Base-by-base conservation (phyloP, 169 alveolate species). In the Cryptosporidium sp. region DNA sequence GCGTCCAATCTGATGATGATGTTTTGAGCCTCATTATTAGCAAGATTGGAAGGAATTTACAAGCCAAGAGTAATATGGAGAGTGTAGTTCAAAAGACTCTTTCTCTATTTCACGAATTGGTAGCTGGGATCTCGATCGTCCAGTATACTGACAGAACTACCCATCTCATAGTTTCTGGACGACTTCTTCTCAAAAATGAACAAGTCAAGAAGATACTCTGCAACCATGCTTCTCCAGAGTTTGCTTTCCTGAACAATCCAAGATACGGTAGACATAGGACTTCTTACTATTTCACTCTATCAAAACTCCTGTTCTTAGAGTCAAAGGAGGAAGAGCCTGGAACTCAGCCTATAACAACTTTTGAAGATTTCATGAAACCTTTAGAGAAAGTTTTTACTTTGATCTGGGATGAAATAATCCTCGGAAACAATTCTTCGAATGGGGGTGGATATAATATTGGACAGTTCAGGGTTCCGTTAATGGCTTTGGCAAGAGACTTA, bases 81-180 rank as follows among this genome's bases (percentile, higher is more conserved):
- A 91, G 73, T 29, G 97, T 96, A 72, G 92, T 97, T 48, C 94
- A 95, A 94, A 94, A 95, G 92, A 94, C 98, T 29, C 93, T 97
- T 92, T 93, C 94, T 45, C 93, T 96, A 35, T 96, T 97, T 80
- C 94, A 95, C 75, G 98, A 96, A 69, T 86, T 96, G 29, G 98
- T 97, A 8, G 96, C 98, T 8, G 99, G 99, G 37, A 95, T 97
- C 80, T 95, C 96, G 85, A 96, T 97, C 56, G 98, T 97, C 33
- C 98, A 96, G 75, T 95, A 96, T 70, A 96, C 97, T 16, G 98
- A 95, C 75, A 84, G 97, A 9, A 87, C 94, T 18, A 93, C 97
- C 4, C 98, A 96, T 71, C 91, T 97, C 29, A 96, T 97, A 60
- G 96, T 97, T 62, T 94, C 96, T 23, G 99, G 98, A 21, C 93